These are phyloP conservation scores for Naganishia friedmannii DNA, from an alignment of 768 basidiomycete species.

Conservation along the genomic window DNA sequence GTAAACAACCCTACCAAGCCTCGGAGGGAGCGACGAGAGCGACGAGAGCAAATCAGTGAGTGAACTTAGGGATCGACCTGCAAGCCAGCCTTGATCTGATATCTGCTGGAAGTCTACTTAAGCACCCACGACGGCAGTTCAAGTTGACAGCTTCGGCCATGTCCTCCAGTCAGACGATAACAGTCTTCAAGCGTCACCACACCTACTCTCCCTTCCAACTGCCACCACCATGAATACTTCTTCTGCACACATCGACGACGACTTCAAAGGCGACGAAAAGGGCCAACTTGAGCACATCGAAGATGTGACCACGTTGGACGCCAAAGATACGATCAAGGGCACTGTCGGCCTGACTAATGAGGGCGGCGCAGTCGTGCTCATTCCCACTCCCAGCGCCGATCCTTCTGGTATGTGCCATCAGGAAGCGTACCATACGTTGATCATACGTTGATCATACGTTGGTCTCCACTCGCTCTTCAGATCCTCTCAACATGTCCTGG, in stretches of 20 bases:
- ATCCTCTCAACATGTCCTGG: conserved; percentile 11
- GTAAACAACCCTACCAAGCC: neutral
- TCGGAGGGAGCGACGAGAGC: neutral
- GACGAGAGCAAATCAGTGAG: neutral
- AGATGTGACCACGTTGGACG: neutral
- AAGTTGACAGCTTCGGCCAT: neutral
- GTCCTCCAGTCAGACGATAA: neutral
- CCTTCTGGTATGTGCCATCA: neutral
- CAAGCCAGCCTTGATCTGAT: neutral
- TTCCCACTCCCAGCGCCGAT: conserved; percentile 3
- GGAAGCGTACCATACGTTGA: neutral
- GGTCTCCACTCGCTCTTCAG: neutral
- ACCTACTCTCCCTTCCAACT: neutral
- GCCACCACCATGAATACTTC: neutral
- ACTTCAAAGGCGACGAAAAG: conserved; percentile 4
- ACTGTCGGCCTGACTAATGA: neutral
- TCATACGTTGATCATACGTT: neutral
- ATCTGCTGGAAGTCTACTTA: neutral
- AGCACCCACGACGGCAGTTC: neutral
- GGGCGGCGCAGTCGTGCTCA: conserved; percentile 2
- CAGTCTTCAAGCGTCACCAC: neutral
- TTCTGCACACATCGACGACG: neutral
- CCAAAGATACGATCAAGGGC: conserved; percentile 9
- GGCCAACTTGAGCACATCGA: neutral
- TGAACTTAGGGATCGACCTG: neutral